Evolutionary conservation across 192 early-diverging fungal species (phyloP).

Genomic region (Jimgerdemannia flammicorona): DNA sequence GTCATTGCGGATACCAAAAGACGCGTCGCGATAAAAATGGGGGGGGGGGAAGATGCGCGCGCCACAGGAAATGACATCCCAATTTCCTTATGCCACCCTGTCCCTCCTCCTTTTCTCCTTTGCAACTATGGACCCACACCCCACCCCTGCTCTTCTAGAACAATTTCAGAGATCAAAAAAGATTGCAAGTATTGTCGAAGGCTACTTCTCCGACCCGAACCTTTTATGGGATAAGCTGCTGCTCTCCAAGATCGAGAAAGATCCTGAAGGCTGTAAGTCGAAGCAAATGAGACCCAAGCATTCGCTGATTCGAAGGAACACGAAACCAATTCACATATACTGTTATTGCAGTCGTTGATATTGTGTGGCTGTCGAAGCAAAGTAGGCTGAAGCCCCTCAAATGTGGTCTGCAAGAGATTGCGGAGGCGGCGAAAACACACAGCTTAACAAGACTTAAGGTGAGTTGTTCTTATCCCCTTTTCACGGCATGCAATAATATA

Average conservation of each 20-base stretch:
- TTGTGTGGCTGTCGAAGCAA: conserved; percentile 1
- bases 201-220: conserved; percentile 25
- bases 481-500: no score
- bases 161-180: background rate
- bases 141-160: background rate
- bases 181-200: conserved; percentile 14
- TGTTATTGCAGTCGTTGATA: conserved; percentile 7
- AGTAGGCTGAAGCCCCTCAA: conserved; percentile 10
- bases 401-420: conserved; percentile 7
- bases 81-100: background rate
- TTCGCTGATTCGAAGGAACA: background rate
- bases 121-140: background rate
- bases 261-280: conserved; percentile 1
- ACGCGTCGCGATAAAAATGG: no score
- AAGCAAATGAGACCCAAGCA: background rate
- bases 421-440: background rate
- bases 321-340: no score
- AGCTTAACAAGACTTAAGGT: background rate
- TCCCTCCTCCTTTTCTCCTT: no score
- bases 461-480: background rate
- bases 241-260: background rate
- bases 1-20: background rate
- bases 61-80: background rate
- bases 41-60: background rate
- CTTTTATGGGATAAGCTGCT: conserved; percentile 25